Conservation (phyloP, 192 early-diverging fungal species). For the Dissophora globulifera region DNA sequence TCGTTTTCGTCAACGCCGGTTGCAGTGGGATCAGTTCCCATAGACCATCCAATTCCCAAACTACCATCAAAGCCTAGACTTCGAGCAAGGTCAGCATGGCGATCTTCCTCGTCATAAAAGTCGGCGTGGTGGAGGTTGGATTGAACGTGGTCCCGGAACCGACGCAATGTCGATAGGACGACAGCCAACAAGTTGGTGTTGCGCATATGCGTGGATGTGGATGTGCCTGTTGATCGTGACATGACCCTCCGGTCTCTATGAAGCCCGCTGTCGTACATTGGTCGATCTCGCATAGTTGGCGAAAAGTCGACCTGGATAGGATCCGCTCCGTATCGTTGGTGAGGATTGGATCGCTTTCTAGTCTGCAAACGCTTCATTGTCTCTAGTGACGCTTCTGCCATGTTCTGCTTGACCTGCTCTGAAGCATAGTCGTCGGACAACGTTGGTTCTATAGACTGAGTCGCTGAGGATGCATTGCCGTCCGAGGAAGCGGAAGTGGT, state of each 20-base stretch:
- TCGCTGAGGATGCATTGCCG: neutral
- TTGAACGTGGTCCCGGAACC: constrained; percentile 30
- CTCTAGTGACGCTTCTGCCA: constrained; percentile 26
- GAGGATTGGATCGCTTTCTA: constrained; percentile 17
- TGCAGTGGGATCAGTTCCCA: neutral
- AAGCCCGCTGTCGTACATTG: neutral
- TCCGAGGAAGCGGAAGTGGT: neutral
- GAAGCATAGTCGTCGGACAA: neutral
- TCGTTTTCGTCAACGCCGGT: neutral
- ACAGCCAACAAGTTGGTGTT: constrained; percentile 33
- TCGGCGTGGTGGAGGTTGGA: constrained; percentile 33
- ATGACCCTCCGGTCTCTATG: constrained; percentile 5
- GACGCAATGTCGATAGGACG: constrained; percentile 32
- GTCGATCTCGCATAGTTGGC: constrained; percentile 13
- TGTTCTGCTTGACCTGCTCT: constrained; percentile 31
- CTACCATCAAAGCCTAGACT: constrained; percentile 33
- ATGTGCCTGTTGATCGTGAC: constrained; percentile 25
- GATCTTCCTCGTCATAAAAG: constrained; percentile 27
- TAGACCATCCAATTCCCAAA: constrained; percentile 35
- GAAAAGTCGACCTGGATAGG: constrained; percentile 42
- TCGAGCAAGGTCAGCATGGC: constrained; percentile 6
- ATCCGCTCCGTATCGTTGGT: constrained; percentile 12
- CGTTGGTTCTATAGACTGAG: neutral
- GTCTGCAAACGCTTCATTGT: constrained; percentile 27
- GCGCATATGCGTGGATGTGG: neutral